Base-by-base conservation (phyloP, 2,329 filamentous ascomycete genomes). In the Penicillium sumatraense region DNA sequence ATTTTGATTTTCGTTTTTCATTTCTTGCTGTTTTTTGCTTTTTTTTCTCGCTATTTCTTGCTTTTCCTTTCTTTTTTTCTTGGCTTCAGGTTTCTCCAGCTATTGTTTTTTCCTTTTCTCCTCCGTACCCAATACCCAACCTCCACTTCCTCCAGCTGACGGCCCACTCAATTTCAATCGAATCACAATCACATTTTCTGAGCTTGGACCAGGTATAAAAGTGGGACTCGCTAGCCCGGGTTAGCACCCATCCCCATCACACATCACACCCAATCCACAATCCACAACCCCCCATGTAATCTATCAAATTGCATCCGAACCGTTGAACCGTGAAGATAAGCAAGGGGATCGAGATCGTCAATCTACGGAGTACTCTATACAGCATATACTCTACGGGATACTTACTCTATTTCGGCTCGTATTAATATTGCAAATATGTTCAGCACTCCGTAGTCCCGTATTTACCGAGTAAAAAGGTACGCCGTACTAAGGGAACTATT, bases 21-120 rank as follows among this genome's bases (percentile, higher is more conserved):
- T 20, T 20, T 44, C 21, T 54, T 49, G 42, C 21, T 41, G 33
- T 31, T 51, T 56, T 58, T 35, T 56, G n/a, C 21, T 13, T 4
- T 38, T 13, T 42, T n/a, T 49, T 49, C 35, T 29, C 23, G 24
- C 36, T 51, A 53, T 58, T 24, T 53, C 21, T 20, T 7, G n/a
- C 13, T 36, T 36, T 16, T 35, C 23, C 23, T 31, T 20, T 38
- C 21, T 11, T 16, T 26, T 50, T 18, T 33, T 14, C 9, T 13
- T 11, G 24, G 26, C 0, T 16, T 16, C 16, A 23, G 18, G 11
- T 24, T 44, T 16, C 33, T n/a, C 33, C 33, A 40, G 36, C 36
- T 11, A 13, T 40, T 8, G 10, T 40, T 18, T 9, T 9, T 18
- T 16, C 33, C 11, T 13, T 40, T 18, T 9, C 10, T 18, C n/a